Percentiles rank a stretch among this genome's conserved stretches.
Conservation (phyloP, 2,329 filamentous ascomycete species). For the Exophiala viscosa region DNA sequence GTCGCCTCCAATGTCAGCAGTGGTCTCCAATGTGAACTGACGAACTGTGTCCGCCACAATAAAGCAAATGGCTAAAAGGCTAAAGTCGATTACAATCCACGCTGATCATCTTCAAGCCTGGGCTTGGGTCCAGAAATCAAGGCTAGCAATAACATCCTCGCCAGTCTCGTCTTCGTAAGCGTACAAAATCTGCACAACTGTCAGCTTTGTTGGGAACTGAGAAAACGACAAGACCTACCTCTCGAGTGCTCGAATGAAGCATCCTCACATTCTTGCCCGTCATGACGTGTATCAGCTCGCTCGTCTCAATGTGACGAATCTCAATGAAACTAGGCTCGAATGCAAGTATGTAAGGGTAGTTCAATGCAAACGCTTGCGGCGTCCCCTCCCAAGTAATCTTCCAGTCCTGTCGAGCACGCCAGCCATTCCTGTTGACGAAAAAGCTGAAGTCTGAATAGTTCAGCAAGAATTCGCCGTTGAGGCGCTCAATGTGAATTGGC, state of each 20-base stretch:
- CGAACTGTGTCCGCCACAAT: background rate
- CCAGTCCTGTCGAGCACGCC: constrained; percentile 94
- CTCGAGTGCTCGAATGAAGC: constrained; percentile 93
- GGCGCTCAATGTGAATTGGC: constrained; percentile 93
- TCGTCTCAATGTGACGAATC: constrained; percentile 89
- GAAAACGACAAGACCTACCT: constrained; percentile 59
- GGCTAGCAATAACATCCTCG: constrained; percentile 86
- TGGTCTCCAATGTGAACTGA: background rate
- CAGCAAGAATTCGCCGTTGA: constrained; percentile 93
- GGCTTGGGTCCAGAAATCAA: constrained; percentile 80
- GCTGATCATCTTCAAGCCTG: constrained; percentile 6
- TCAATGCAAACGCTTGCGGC: constrained; percentile 87
- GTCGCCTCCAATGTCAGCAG: background rate
- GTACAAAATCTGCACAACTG: constrained; percentile 74
- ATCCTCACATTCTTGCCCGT: constrained; percentile 96
- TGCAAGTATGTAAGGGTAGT: constrained; percentile 92
- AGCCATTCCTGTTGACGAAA: constrained; percentile 98
- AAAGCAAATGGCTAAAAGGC: background rate
- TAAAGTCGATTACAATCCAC: background rate
- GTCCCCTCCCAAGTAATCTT: constrained; percentile 95
- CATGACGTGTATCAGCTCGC: constrained; percentile 86
- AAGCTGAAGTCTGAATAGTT: constrained; percentile 99
- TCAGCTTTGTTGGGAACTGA: background rate
- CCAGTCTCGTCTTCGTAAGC: constrained; percentile 95
- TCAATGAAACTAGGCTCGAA: constrained; percentile 98